phyloP scores from a whole-genome alignment of 805 yeast species.

The Monosporozyma unispora region DNA sequence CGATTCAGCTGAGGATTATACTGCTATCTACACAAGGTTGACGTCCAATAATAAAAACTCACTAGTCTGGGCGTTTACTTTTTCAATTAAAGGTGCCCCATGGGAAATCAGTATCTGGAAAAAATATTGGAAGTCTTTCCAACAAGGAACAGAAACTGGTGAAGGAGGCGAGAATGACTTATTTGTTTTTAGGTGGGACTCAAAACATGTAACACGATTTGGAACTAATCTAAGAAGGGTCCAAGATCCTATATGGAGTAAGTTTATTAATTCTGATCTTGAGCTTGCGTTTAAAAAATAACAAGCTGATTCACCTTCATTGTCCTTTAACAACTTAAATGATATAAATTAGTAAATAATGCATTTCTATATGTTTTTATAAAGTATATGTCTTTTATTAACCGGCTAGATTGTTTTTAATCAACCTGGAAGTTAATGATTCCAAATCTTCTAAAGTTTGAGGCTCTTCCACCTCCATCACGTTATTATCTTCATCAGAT shows the following conservation, averaged over 20 bases:
- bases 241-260: constrained; percentile 24
- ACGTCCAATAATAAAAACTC: constrained; percentile 19
- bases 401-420: constrained; percentile 9
- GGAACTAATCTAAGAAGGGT: constrained; percentile 17
- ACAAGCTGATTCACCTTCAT: background rate
- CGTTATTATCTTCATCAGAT: constrained; percentile 29
- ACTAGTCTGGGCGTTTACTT: constrained; percentile 26
- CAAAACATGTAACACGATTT: constrained; percentile 7
- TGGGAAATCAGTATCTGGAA: constrained; percentile 30
- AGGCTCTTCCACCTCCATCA: constrained; percentile 78
- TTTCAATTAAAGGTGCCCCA: constrained; percentile 22
- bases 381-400: background rate
- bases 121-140: constrained; percentile 18
- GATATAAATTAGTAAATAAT: background rate
- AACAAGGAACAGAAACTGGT: background rate
- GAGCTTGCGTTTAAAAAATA: constrained; percentile 12
- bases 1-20: constrained; percentile 39
- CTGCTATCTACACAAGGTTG: constrained; percentile 27
- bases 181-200: constrained; percentile 18
- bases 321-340: background rate
- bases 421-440: constrained; percentile 57
- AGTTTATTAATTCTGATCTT: constrained; percentile 21
- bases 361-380: background rate
- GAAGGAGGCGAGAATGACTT: constrained; percentile 6
- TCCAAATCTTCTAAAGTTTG: constrained; percentile 90